phyloP scores from a whole-genome alignment of 1,139 yeast species.

The Dujonia santamariae region DNA sequence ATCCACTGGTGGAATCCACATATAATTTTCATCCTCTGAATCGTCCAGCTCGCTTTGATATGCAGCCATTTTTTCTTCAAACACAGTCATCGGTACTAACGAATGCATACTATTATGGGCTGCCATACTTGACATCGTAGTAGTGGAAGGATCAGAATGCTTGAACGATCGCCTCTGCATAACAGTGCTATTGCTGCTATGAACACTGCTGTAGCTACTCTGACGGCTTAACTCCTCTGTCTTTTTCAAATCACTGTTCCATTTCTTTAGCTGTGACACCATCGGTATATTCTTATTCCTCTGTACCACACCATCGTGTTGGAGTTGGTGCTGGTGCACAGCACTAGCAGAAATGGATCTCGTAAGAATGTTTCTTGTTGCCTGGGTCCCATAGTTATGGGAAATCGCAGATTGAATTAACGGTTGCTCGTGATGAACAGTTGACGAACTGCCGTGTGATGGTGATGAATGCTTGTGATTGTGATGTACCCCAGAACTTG shows the following conservation, averaged over 20 bases:
- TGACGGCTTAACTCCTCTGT: background rate
- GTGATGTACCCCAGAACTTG: no score
- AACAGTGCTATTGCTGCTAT: background rate
- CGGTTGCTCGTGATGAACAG: background rate
- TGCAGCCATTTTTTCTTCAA: conserved; percentile 1
- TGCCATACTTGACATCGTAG: conserved; percentile 6
- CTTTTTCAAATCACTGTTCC: conserved; percentile 16
- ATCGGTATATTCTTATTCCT: conserved; percentile 19
- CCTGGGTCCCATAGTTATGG: background rate
- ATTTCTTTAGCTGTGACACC: conserved; percentile 20
- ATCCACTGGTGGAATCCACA: conserved; percentile 7
- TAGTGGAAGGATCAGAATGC: conserved; percentile 3
- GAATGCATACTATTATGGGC: conserved; percentile 20
- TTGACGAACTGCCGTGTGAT: background rate
- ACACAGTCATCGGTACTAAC: conserved; percentile 13
- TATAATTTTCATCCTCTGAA: conserved; percentile 19
- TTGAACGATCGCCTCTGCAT: conserved; percentile 1
- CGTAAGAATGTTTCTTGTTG: no score
- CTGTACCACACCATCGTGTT: conserved; percentile 5
- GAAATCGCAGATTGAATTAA: background rate
- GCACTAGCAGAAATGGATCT: conserved; percentile 8
- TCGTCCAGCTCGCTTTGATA: conserved; percentile 30
- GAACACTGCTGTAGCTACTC: background rate
- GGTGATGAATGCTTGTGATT: background rate
- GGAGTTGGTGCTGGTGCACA: no score